Evolutionary conservation across 2,329 filamentous ascomycete genomes (phyloP), one percentile per base, ranked within the genome.

Genomic region (Mycosphaerelloides madeirae): DNA sequence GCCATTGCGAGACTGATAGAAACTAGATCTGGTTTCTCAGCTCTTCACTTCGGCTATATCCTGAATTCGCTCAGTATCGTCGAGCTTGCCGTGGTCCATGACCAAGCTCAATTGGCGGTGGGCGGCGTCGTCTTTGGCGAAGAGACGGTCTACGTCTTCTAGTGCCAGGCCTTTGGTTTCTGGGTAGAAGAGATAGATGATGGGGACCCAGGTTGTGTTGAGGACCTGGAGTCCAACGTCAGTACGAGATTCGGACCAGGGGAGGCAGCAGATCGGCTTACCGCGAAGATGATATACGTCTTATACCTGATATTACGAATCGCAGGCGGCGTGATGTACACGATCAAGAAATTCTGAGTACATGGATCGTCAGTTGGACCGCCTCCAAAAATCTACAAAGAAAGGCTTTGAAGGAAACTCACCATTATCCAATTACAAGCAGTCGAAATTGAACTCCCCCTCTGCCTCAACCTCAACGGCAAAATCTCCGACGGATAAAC

Each of bases 101-200:
- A 52, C 42, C 0, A 39, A 33, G 25, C 48, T 51, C 53, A 55
- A 51, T 29, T 52, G 53, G n/a, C 53, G 37, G 14, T 53, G 53
- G 6, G 50, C 53, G 3, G 49, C 49, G 2, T 54, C 51, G 12
- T 41, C 44, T 39, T 45, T 52, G 11, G 63, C 60, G 69, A 84
- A 83, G 53, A 86, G 81, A 45, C 78, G 72, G 57, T 87, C 83
- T 65, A 87, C 80, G 61, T 86, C 83, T 63, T 86, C 83, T 25
- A 85, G 70, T 12, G 63, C 65, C 31, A 59, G 56, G 44, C 72
- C 74, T 8, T 76, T 77, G 2, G 78, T 81, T 56, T 81, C 78
- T 0, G 78, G 78, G 60, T 78, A 80, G 69, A 80, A 79, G 64
- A 79, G 76, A 65, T 79, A 81, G 37, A 77, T 72, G 6, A 73